Evolutionary conservation across 2,329 filamentous ascomycete species (phyloP), one percentile per base, ranked within the genome.

Genomic region (Chrysosporium queenslandicum): DNA sequence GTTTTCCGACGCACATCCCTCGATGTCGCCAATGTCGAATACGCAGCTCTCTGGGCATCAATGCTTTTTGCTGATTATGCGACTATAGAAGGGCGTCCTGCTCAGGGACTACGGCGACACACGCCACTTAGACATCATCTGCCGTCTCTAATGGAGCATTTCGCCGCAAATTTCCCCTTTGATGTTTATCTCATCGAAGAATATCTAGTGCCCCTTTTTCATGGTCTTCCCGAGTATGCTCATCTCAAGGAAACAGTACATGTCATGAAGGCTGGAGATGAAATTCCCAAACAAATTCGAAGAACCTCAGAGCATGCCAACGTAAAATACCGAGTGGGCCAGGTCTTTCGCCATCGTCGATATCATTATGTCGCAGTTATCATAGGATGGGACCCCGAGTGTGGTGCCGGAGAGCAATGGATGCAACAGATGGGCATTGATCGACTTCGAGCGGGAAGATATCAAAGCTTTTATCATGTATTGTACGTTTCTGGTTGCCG

Each of bases 331-430:
- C 79, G 76, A 47, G 78, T 95, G 46, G 92, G 92, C 0, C 85
- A 94, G 60, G 77, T 95, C 5, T 94, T 97, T 64, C 78, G 77
- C 45, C 92, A 98, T 68, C 81, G 76, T 56, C 79, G 89, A 42
- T 95, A 92, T 65, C 73, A 77, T 18, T 95, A 91, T 65, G 74
- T 83, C 46, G 90, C 85, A 16, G 78, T 94, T 23, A 86, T 98
- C 54, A 87, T 85, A 12, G 90, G 90, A n/a, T 98, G 91, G 90
- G 83, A 86, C 59, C 68, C 69, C 23, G 74, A 76, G 56, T 84
- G 76, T 62, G 77, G 71, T 50, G 77, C 75, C 9, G 72, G 74
- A 47, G 81, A 82, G 59, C 75, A 74, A 55, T 85, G 77, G 83
- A 83, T 80, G 63, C 72, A 74, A 64, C 74, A 76, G 58, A 83